Conservation (phyloP, 2,329 filamentous ascomycete species). For the Aspergillus intermedius region DNA sequence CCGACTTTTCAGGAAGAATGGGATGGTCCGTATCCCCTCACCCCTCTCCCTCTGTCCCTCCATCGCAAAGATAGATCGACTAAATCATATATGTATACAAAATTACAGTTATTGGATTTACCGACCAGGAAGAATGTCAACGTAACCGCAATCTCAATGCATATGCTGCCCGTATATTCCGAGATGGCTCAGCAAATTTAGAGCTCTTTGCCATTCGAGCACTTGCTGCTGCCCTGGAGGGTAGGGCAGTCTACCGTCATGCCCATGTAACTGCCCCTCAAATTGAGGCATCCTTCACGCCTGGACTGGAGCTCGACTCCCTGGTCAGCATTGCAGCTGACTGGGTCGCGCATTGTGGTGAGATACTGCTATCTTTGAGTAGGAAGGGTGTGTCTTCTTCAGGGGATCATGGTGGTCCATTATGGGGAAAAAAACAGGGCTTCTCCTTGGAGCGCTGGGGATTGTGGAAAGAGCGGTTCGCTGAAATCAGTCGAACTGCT, state of each 20-base stretch:
- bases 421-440: neutral
- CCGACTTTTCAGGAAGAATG: neutral
- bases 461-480: neutral
- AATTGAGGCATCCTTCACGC: no score
- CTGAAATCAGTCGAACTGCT: neutral
- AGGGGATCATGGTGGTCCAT: neutral
- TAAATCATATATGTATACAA: neutral
- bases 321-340: no score
- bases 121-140: neutral
- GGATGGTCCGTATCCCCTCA: neutral
- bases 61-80: neutral
- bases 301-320: no score
- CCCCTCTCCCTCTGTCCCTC: no score
- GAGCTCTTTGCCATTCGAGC: no score
- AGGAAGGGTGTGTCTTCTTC: no score
- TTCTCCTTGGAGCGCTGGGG: neutral
- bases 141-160: neutral
- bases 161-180: neutral
- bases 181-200: no score
- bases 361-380: no score
- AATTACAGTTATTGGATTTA: neutral
- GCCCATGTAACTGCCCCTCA: no score
- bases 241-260: no score
- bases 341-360: no score
- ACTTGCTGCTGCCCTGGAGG: no score